Conservation (phyloP, 352 stramenopile genomes). For the Globisporangium recalcitrans region DNA sequence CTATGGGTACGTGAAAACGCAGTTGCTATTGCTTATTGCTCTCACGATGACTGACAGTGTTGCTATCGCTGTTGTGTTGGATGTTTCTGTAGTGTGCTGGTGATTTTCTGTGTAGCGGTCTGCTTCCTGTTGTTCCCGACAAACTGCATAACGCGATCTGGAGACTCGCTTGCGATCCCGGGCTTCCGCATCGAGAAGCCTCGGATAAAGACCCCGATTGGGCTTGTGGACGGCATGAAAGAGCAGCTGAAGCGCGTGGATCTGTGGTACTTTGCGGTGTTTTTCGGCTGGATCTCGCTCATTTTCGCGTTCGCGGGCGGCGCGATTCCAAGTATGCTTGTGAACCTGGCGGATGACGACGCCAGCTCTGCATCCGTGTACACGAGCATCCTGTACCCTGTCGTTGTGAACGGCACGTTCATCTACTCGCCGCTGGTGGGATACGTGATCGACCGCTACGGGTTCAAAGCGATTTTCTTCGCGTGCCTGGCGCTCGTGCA, state of each 20-base stretch:
- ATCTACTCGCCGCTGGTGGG: conserved; percentile 69
- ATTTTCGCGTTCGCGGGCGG: conserved; percentile 76
- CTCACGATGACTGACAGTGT: neutral
- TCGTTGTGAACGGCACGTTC: conserved; percentile 79
- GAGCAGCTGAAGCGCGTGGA: conserved; percentile 47
- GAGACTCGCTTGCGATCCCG: conserved; percentile 43
- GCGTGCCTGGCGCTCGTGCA: conserved; percentile 60
- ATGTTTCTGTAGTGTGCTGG: conserved; percentile 29
- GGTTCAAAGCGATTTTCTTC: conserved; percentile 74
- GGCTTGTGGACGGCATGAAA: conserved; percentile 54
- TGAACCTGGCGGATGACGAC: conserved; percentile 31
- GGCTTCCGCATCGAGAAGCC: conserved; percentile 49
- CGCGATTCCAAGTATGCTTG: conserved; percentile 65
- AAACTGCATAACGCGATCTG: conserved; percentile 51
- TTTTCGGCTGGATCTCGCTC: conserved; percentile 80
- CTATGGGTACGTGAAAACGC: conserved; percentile 41
- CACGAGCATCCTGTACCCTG: conserved; percentile 64
- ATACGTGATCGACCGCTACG: conserved; percentile 72
- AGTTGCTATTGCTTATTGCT: neutral
- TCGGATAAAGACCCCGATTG: conserved; percentile 47
- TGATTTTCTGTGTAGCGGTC: conserved; percentile 34
- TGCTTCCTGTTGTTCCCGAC: conserved; percentile 70
- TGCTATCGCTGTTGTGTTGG: conserved; percentile 3
- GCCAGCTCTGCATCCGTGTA: conserved; percentile 33
- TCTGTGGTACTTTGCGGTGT: conserved; percentile 74